phyloP scores from a whole-genome alignment of 371 early-diverging fungal species.

The Nosema muscidifuracis region DNA sequence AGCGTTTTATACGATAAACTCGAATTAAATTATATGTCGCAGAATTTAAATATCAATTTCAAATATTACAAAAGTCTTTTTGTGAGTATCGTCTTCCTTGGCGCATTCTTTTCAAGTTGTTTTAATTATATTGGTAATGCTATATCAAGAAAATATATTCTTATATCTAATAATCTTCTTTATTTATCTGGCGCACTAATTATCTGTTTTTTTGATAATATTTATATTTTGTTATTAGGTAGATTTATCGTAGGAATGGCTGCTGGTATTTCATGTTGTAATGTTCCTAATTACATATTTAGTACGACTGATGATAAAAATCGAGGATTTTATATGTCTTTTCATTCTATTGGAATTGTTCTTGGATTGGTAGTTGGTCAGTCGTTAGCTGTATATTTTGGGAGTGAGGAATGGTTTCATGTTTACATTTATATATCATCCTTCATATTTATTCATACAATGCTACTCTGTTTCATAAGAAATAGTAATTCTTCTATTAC shows the following conservation, averaged over 20 bases:
- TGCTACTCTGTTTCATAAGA: background rate
- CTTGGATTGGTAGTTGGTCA: constrained; percentile 71
- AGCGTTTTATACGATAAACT: background rate
- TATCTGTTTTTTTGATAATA: background rate
- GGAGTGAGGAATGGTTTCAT: constrained; percentile 48
- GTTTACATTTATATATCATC: constrained; percentile 65
- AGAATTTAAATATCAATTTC: background rate
- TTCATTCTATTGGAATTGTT: constrained; percentile 68
- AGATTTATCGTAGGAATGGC: constrained; percentile 75
- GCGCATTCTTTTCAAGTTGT: constrained; percentile 7
- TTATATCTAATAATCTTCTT: constrained; percentile 16
- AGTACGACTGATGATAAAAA: constrained; percentile 70
- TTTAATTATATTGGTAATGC: background rate
- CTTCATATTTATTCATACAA: constrained; percentile 66
- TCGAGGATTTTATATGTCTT: constrained; percentile 71
- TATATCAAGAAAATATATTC: constrained; percentile 10
- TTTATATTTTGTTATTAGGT: background rate
- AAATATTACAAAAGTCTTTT: background rate
- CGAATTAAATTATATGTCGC: background rate
- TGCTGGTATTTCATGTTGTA: constrained; percentile 71
- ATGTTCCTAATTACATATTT: constrained; percentile 74
- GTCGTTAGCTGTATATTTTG: constrained; percentile 64
- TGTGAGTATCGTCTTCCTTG: constrained; percentile 17
- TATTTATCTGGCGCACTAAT: constrained; percentile 4
- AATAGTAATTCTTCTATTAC: constrained; percentile 65